These are phyloP conservation scores for Helenozyma baotianmanensis DNA, from an alignment of 805 yeast species.

Conservation along the genomic window DNA sequence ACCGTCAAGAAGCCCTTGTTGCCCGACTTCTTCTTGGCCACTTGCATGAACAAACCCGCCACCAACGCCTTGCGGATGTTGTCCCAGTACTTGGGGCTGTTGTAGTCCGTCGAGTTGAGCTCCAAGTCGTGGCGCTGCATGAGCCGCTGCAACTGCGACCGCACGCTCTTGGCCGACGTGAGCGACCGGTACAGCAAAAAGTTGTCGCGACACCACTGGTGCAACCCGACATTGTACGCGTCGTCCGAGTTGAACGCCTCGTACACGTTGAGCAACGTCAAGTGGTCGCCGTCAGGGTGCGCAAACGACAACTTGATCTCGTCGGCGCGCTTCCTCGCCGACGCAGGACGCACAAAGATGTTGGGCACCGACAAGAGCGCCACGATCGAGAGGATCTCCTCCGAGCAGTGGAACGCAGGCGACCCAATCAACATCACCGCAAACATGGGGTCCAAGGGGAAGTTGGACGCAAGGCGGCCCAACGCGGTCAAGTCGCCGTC, in stretches of 20 bases:
- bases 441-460: constrained; percentile 93
- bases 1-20: constrained; percentile 82
- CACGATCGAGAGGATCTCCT: constrained; percentile 82
- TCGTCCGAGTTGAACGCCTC: constrained; percentile 78
- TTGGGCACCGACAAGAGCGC: constrained; percentile 90
- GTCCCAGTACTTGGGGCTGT: constrained; percentile 59
- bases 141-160: constrained; percentile 74
- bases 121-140: constrained; percentile 81
- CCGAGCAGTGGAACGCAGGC: constrained; percentile 79
- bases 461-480: constrained; percentile 86
- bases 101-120: constrained; percentile 58
- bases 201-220: constrained; percentile 89
- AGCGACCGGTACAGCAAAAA: constrained; percentile 81
- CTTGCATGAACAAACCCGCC: constrained; percentile 98
- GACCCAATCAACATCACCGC: constrained; percentile 91
- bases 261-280: constrained; percentile 83
- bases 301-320: constrained; percentile 84
- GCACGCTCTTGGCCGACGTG: constrained; percentile 79
- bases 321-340: constrained; percentile 84
- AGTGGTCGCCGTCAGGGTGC: constrained; percentile 92
- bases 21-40: constrained; percentile 82
- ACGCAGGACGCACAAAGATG: constrained; percentile 90
- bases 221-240: constrained; percentile 58
- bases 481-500: constrained; percentile 86
- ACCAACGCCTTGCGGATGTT: constrained; percentile 82